Conservation (phyloP, 2,329 filamentous ascomycete species). For the Knufia petricola region DNA sequence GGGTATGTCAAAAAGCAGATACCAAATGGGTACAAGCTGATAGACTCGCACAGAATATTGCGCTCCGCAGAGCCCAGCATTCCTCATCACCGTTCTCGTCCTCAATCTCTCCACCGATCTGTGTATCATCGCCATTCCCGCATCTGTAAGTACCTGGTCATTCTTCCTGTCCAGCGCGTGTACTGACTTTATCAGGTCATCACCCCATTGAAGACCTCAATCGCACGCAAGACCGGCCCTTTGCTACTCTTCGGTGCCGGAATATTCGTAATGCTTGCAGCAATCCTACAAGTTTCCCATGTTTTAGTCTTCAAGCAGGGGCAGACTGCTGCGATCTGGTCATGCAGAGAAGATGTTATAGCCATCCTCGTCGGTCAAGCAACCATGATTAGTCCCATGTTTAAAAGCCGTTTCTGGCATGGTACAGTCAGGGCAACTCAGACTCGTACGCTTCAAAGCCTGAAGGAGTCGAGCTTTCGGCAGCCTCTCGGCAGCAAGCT, state of each 20-base stretch:
- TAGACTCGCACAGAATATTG: conserved; percentile 20
- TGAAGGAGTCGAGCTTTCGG: background rate
- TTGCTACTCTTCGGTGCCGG: conserved; percentile 28
- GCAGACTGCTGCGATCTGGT: conserved; percentile 29
- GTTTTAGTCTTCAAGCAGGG: conserved; percentile 11
- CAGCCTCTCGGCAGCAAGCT: background rate
- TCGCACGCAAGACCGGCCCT: conserved; percentile 26
- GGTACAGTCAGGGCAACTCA: background rate
- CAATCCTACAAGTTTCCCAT: conserved; percentile 23
- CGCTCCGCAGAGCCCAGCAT: conserved; percentile 27
- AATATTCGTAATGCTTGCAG: conserved; percentile 29
- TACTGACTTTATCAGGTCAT: background rate
- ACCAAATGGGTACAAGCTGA: background rate
- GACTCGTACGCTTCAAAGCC: background rate
- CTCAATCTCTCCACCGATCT: conserved; percentile 31
- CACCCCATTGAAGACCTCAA: conserved; percentile 22
- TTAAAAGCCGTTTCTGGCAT: background rate
- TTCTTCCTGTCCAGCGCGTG: background rate
- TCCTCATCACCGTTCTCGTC: conserved; percentile 28
- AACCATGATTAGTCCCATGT: conserved; percentile 27
- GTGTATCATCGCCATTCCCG: conserved; percentile 29
- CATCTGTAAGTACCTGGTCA: conserved; percentile 22
- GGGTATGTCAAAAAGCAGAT: conserved; percentile 22
- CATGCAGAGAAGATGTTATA: conserved; percentile 32
- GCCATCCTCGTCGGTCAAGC: conserved; percentile 32